Conservation (phyloP, 768 basidiomycete genomes). For the Naganishia onofrii region DNA sequence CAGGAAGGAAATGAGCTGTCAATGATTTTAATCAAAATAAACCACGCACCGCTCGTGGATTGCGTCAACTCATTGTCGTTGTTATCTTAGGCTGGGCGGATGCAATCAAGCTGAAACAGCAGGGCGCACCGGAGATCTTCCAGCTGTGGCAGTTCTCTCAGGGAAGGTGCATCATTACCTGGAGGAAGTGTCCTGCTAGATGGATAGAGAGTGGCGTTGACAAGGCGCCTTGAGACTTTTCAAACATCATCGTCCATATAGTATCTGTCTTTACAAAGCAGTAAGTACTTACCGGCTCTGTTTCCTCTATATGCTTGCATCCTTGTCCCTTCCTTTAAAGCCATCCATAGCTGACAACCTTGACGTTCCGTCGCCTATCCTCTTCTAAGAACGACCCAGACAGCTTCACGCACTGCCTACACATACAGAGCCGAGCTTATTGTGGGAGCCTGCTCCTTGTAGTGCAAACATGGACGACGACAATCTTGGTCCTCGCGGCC, state of each 20-base stretch:
- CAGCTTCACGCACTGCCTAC: background rate
- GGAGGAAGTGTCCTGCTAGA: too few species aligned
- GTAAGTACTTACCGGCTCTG: background rate
- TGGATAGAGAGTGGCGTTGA: background rate
- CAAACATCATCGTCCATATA: background rate
- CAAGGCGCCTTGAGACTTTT: background rate
- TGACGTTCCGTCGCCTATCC: background rate
- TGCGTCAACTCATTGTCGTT: background rate
- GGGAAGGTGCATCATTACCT: too few species aligned
- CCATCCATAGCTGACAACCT: background rate
- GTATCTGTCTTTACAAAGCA: background rate
- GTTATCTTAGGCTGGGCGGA: background rate
- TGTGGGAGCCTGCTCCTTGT: background rate
- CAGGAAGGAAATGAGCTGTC: background rate
- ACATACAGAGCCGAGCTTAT: background rate
- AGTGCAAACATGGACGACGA: background rate
- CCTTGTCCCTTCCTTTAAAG: background rate
- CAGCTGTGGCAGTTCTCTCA: background rate
- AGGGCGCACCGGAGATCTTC: background rate
- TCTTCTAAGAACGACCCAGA: background rate
- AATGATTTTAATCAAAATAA: background rate
- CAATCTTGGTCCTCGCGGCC: background rate
- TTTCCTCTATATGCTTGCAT: background rate
- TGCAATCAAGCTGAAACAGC: conserved; percentile 1
- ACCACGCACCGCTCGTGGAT: background rate